Evolutionary conservation across 2,329 filamentous ascomycete genomes (phyloP), one percentile per base, ranked within the genome.

Genomic region (Alternaria panax): DNA sequence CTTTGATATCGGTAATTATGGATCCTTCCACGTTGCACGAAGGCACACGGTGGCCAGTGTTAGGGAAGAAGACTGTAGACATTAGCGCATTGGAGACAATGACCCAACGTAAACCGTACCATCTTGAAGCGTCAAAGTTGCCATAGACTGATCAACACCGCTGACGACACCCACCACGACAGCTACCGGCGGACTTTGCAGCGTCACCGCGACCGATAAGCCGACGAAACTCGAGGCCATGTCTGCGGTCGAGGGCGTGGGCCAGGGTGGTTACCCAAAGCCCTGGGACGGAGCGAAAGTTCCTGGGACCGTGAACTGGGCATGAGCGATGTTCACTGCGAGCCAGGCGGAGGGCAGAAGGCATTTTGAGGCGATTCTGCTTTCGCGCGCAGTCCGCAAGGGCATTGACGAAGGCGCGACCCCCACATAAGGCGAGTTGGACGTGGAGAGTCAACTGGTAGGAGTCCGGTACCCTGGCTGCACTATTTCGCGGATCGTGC

Each of bases 221-320:
- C 92, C 92, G 71, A 92, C 87, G 75, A 94, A 92, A 72, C 88
- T 84, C 60, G 84, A 83, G 48, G 73, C 87, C 88, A 91, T 91
- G 67, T 34, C 63, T 58, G 60, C 42, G 20, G 36, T 57, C 18
- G 38, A 43, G 27, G 28, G 41, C 42, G 42, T 20, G 30, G 40
- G 32, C 20, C 20, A 41, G 38, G 20, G 38, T 42, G 34, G 32
- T 47, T 42, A 25, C 38, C 42, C 50, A 32, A 18, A 38, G 54
- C 48, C 48, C 47, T 57, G 36, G 34, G 45, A 46, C 51, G 51
- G 36, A 47, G 48, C 32, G 57, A 46, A 54, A 59, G 51, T 50
- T 54, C 22, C 27, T 30, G 12, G 28, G n/a, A 18, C n/a, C n/a
- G n/a, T n/a, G n/a, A n/a, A n/a, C n/a, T n/a, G n/a, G n/a, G n/a